phyloP scores from a whole-genome alignment of 1,284 basidiomycete genomes.

The Apiotrichum sp. region DNA sequence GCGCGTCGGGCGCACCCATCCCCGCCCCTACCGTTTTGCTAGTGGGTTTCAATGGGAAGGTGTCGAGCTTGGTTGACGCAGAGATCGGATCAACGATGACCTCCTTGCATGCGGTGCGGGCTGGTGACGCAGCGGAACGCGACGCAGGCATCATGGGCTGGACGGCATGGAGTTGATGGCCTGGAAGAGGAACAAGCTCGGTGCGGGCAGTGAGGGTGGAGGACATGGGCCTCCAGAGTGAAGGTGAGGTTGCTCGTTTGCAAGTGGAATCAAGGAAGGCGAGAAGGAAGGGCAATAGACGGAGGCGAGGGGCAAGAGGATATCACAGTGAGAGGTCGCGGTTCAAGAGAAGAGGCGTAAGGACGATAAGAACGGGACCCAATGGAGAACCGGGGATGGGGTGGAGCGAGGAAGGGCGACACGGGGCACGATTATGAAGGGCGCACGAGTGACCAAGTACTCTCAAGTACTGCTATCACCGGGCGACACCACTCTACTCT shows the following conservation, averaged over 20 bases:
- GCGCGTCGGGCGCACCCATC: background rate
- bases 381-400: too few species aligned
- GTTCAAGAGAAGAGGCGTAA: too few species aligned
- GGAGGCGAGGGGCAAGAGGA: background rate
- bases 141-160: background rate
- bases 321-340: background rate
- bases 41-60: background rate
- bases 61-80: background rate
- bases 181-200: conserved; percentile 13
- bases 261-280: background rate
- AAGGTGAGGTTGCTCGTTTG: background rate
- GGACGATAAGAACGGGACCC: too few species aligned
- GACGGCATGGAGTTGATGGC: conserved; percentile 12
- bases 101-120: background rate
- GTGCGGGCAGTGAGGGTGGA: conserved; percentile 19
- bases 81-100: background rate
- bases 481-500: too few species aligned
- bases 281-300: background rate
- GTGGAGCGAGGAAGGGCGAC: too few species aligned
- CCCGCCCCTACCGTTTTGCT: background rate
- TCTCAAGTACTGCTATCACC: too few species aligned
- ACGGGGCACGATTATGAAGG: too few species aligned
- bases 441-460: too few species aligned
- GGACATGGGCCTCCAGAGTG: conserved; percentile 13
- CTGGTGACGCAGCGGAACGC: background rate